phyloP scores from a whole-genome alignment of 2,329 filamentous ascomycete genomes.

The Pseudogymnoascus sp. region DNA sequence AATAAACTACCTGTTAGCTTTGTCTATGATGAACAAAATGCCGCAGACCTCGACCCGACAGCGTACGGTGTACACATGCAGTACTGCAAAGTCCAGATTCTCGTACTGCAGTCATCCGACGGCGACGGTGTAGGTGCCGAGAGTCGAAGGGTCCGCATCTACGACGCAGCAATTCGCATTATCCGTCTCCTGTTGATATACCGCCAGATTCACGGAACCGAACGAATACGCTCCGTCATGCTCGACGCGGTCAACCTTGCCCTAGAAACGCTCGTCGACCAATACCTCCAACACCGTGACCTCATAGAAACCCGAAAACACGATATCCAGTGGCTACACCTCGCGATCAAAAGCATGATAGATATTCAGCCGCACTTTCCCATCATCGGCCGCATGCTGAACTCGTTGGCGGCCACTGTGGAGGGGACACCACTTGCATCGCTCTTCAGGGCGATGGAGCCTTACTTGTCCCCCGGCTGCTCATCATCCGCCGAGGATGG shows the following conservation, averaged over 20 bases:
- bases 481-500: background rate
- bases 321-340: background rate
- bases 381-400: slow-evolving; percentile 6
- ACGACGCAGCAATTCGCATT: background rate
- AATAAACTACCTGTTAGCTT: background rate
- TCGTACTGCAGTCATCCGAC: background rate
- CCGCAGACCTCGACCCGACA: background rate
- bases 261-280: background rate
- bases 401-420: background rate
- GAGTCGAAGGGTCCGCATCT: background rate
- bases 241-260: slow-evolving; percentile 1
- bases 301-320: background rate
- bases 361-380: slow-evolving; percentile 5
- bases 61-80: slow-evolving; percentile 1
- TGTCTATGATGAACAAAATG: background rate
- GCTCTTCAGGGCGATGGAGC: background rate
- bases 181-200: slow-evolving; percentile 7
- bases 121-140: background rate
- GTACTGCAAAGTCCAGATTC: slow-evolving; percentile 10
- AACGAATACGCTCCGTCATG: slow-evolving; percentile 5
- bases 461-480: background rate
- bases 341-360: slow-evolving; percentile 1
- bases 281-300: background rate
- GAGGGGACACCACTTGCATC: background rate
- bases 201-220: slow-evolving; percentile 1